Base-by-base conservation (phyloP, 1,284 basidiomycete genomes). In the Heterobasidion annosum region DNA sequence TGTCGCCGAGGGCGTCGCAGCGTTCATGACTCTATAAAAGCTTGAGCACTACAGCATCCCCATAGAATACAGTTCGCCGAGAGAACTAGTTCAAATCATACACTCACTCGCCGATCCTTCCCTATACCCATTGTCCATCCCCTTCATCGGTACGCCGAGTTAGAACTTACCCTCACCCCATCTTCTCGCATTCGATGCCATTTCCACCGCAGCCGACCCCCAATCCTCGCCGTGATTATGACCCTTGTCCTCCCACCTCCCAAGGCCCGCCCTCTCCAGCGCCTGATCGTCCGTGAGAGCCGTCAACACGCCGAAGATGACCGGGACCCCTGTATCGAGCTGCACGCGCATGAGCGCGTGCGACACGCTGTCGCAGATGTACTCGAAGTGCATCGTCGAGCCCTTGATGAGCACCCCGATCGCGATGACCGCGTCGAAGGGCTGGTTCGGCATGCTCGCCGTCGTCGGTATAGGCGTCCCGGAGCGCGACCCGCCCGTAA, bases 321-420 rank as follows among this genome's bases (percentile, higher is more conserved):
- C 92, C 0, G 96, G 96, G n/a, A 91, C 82, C 18, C 92, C 91
- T 1, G 88, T 87, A 69, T 99, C 95, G 62, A 98, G 75, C 67
- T 95, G 93, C 32, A 98, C 82, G 60, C 83, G 82, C 96, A 98
- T 99, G 62, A 99, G 77, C 42, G 88, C 94, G 64, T 96, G 88
- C 47, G 91, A 87, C 57, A 97, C 92, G 55, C 85, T 82, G 63
- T 98, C 94, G 67, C 84, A 92, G 69, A 99, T 99, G 77, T 99
- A 99, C 71, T 98, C 94, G 68, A 97, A 98, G 73, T 98, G 94
- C 92, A 96, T 96, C 13, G 94, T 97, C 3, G 83, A 79, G 55
- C 94, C 96, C 72, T 99, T 99, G 80, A 99, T 98, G 67, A 99
- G 85, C 48, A 95, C 93, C 9, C 96, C 96, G 64, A 99, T 93